Percentiles rank a stretch among this genome's conserved stretches.
phyloP scores from a whole-genome alignment of 805 yeast species.

The Kodamaea neixiangensis region DNA sequence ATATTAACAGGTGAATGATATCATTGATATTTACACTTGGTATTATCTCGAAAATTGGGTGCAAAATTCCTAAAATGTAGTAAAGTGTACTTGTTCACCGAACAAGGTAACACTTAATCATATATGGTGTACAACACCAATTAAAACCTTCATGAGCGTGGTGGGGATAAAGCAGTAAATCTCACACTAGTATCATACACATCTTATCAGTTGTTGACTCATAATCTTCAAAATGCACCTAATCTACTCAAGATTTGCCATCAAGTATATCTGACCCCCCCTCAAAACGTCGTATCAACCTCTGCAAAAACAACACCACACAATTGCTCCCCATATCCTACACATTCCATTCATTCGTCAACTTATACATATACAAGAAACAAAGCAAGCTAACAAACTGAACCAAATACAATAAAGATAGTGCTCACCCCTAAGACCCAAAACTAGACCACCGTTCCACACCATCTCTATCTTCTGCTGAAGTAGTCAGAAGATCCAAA shows the following conservation, averaged over 20 bases:
- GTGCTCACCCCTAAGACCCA: background rate
- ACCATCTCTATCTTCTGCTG: slow-evolving; percentile 23
- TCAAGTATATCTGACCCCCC: background rate
- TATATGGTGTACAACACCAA: no score
- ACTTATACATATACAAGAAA: background rate
- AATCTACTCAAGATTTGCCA: background rate
- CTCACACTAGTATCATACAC: no score
- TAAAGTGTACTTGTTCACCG: no score
- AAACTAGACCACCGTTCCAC: background rate
- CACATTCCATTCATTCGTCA: background rate
- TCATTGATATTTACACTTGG: background rate
- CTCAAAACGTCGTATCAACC: no score
- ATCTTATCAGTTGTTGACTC: background rate
- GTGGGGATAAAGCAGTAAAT: no score
- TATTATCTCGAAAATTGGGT: background rate
- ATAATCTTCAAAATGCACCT: no score
- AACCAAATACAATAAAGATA: background rate
- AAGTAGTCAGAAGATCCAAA: slow-evolving; percentile 76
- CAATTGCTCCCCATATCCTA: background rate
- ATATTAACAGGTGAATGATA: no score
- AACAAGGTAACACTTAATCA: no score
- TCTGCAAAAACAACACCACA: no score
- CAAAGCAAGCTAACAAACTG: background rate
- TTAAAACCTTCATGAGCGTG: no score
- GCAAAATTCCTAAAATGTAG: background rate